Evolutionary conservation across 225 moss, liverwort and hornwort genomes (phyloP).

Genomic region (Marchantia paleacea): DNA sequence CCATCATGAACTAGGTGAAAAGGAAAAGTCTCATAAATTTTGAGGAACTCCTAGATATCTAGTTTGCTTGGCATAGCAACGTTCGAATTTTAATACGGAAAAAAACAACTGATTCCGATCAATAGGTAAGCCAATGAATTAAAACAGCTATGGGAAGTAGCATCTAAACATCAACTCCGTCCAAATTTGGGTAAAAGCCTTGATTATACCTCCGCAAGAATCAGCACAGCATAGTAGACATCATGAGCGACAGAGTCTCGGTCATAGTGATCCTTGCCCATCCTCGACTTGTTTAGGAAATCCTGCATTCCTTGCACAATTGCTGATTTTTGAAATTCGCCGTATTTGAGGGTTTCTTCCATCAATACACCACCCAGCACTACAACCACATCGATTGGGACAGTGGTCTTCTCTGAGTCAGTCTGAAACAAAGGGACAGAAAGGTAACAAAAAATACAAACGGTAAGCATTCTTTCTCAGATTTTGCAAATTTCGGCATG

Average conservation of each 20-base stretch:
- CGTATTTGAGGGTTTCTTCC: constrained; percentile 71
- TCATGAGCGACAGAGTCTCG: constrained; percentile 83
- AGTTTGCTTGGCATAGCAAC: background rate
- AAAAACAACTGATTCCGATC: no score
- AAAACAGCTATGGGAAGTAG: no score
- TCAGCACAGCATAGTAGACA: constrained; percentile 73
- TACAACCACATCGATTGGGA: constrained; percentile 72
- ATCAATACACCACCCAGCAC: constrained; percentile 59
- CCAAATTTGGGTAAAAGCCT: background rate
- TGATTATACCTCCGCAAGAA: constrained; percentile 62
- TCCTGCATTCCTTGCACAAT: constrained; percentile 89
- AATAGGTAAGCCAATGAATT: no score
- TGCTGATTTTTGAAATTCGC: constrained; percentile 72
- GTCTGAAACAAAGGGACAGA: constrained; percentile 43
- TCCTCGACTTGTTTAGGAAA: constrained; percentile 76
- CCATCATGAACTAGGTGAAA: background rate
- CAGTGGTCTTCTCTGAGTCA: constrained; percentile 80
- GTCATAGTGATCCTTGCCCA: constrained; percentile 95
- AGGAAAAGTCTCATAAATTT: background rate
- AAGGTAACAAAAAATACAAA: background rate
- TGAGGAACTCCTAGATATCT: background rate
- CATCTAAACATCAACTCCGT: background rate
- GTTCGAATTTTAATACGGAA: background rate
- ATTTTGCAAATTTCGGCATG: background rate
- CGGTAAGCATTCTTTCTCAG: background rate